Evolutionary conservation across 2,329 filamentous ascomycete genomes (phyloP).

Genomic region (Alternaria postmessia): DNA sequence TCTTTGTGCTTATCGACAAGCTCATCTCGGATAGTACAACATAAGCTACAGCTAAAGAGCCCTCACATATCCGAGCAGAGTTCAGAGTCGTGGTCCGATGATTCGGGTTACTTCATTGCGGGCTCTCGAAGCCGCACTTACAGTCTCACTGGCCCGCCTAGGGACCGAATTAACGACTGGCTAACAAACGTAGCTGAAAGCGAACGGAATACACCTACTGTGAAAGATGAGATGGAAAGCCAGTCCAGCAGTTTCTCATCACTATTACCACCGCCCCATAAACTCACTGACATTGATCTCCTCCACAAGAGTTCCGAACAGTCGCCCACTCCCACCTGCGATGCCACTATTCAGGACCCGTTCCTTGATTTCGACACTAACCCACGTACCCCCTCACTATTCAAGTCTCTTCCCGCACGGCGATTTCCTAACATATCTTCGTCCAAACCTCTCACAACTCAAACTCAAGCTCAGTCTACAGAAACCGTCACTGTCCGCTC

Average conservation of each 20-base stretch:
- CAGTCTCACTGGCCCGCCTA: background rate
- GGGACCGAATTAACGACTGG: conserved; percentile 30
- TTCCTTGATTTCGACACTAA: background rate
- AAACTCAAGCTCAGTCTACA: background rate
- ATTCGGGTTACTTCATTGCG: conserved; percentile 34
- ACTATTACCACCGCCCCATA: background rate
- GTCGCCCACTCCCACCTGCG: background rate
- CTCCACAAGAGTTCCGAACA: background rate
- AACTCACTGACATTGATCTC: background rate
- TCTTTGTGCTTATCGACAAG: conserved; percentile 11
- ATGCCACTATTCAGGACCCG: background rate
- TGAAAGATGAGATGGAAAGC: background rate
- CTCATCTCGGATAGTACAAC: background rate
- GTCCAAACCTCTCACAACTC: background rate
- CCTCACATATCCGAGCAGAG: conserved; percentile 12
- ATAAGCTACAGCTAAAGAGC: background rate
- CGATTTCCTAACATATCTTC: background rate
- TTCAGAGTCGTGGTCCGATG: conserved; percentile 40
- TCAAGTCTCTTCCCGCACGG: background rate
- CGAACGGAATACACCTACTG: background rate
- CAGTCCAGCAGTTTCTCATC: background rate
- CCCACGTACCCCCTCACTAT: background rate
- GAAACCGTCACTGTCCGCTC: background rate
- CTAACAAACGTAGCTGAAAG: conserved; percentile 15
- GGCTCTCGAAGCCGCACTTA: conserved; percentile 1